Percentiles rank a stretch among this genome's conserved stretches.
phyloP scores from a whole-genome alignment of 495 filamentous ascomycete species.

The Neurospora pannonica region DNA sequence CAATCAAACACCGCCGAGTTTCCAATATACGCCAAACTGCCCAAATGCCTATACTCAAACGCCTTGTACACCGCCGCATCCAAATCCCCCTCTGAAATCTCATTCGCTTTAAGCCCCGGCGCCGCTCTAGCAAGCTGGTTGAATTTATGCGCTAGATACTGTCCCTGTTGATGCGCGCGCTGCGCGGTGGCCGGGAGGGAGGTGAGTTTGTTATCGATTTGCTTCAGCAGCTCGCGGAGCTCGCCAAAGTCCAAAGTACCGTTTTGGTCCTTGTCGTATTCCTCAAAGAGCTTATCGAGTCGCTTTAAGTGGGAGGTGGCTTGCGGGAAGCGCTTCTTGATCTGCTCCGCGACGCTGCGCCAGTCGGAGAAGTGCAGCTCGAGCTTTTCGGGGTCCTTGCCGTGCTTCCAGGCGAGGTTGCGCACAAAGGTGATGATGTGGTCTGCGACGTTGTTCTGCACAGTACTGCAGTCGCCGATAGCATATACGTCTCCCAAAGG shows the following conservation, averaged over 20 bases:
- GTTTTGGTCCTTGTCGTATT: conserved; percentile 86
- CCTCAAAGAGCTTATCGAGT: conserved; percentile 77
- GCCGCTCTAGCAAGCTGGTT: conserved; percentile 78
- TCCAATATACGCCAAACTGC: conserved; percentile 89
- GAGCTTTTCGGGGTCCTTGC: conserved; percentile 74
- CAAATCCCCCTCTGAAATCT: conserved; percentile 77
- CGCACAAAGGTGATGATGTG: conserved; percentile 84
- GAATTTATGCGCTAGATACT: conserved; percentile 89
- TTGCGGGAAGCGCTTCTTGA: conserved; percentile 87
- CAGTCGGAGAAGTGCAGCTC: conserved; percentile 81
- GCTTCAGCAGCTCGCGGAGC: conserved; percentile 73
- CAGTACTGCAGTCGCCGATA: conserved; percentile 93
- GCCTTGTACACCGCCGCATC: conserved; percentile 92
- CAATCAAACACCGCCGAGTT: conserved; percentile 94
- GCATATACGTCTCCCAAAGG: conserved; percentile 94
- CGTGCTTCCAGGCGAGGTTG: conserved; percentile 83
- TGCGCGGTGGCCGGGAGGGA: conserved; percentile 87
- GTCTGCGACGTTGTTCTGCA: conserved; percentile 89
- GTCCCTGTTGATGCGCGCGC: conserved; percentile 90
- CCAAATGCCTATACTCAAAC: conserved; percentile 89
- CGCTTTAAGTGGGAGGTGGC: conserved; percentile 82
- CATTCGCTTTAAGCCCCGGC: conserved; percentile 67
- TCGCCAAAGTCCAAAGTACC: conserved; percentile 93
- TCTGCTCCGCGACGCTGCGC: conserved; percentile 68
- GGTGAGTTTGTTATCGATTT: conserved; percentile 86